Percentiles rank a stretch among this genome's conserved stretches.
Conservation (phyloP, 2,329 filamentous ascomycete species). For the Pseudogymnoascus sp. region DNA sequence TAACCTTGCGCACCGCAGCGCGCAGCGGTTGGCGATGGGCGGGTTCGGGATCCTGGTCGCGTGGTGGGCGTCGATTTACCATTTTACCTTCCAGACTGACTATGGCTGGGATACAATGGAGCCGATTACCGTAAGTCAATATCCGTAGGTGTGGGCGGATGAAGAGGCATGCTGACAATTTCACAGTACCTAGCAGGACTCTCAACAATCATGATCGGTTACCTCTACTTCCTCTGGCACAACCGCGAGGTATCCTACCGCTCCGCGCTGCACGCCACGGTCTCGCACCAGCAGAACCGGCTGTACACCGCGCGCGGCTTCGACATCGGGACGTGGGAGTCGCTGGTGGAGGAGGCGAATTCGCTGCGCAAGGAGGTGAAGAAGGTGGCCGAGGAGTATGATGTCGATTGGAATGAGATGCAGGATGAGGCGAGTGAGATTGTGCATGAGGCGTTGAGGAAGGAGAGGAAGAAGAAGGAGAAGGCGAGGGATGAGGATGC, state of each 20-base stretch:
- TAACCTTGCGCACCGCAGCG: conserved; percentile 63
- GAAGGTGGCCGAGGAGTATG: conserved; percentile 74
- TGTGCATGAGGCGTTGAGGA: conserved; percentile 47
- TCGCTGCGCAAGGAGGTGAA: conserved; percentile 69
- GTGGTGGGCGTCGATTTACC: conserved; percentile 77
- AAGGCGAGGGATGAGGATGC: conserved; percentile 32
- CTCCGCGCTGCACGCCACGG: conserved; percentile 78
- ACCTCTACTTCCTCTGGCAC: conserved; percentile 90
- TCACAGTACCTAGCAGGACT: conserved; percentile 69
- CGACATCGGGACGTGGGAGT: conserved; percentile 69
- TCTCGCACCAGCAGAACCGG: conserved; percentile 66
- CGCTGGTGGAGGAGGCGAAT: conserved; percentile 72
- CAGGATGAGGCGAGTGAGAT: conserved; percentile 63
- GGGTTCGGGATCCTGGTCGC: conserved; percentile 64
- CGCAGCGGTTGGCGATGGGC: conserved; percentile 69
- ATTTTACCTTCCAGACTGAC: conserved; percentile 61
- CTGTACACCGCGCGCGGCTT: conserved; percentile 72
- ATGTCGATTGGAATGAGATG: conserved; percentile 80
- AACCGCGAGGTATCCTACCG: conserved; percentile 84
- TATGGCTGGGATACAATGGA: conserved; percentile 88
- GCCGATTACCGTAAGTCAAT: conserved; percentile 56
- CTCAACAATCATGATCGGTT: conserved; percentile 77
- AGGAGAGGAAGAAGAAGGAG: conserved; percentile 35
- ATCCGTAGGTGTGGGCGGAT: background rate
- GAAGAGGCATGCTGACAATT: background rate